These are phyloP conservation scores for Rhizoctonia solani DNA, from an alignment of 1,284 basidiomycete genomes.

Conservation along the genomic window DNA sequence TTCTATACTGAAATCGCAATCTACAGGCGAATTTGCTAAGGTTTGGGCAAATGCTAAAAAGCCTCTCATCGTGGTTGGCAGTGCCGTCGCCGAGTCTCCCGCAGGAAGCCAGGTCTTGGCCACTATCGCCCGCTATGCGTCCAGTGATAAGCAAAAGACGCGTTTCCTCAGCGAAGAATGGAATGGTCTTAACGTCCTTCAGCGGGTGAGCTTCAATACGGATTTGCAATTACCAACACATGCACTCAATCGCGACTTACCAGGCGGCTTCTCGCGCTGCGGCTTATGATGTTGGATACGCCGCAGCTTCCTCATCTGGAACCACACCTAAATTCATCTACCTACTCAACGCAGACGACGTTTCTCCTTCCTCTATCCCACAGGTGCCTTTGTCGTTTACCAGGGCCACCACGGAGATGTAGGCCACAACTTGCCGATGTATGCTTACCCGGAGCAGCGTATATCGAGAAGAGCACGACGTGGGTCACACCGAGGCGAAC, in stretches of 20 bases:
- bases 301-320: slow-evolving; percentile 66
- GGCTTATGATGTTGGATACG: slow-evolving; percentile 94
- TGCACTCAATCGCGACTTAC: slow-evolving; percentile 4
- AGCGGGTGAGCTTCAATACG: slow-evolving; percentile 73
- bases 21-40: slow-evolving; percentile 66
- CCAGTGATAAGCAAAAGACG: slow-evolving; percentile 67
- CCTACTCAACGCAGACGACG: slow-evolving; percentile 94
- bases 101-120: slow-evolving; percentile 84
- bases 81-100: slow-evolving; percentile 82
- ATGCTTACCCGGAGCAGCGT: slow-evolving; percentile 89
- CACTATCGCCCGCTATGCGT: slow-evolving; percentile 78
- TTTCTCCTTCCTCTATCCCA: slow-evolving; percentile 90
- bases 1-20: background rate
- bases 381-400: slow-evolving; percentile 96
- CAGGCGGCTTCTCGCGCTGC: slow-evolving; percentile 89
- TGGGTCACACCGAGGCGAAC: slow-evolving; percentile 97
- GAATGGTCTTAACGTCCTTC: slow-evolving; percentile 94
- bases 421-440: slow-evolving; percentile 98
- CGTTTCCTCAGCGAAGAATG: slow-evolving; percentile 83
- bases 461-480: slow-evolving; percentile 93
- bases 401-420: slow-evolving; percentile 99
- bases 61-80: slow-evolving; percentile 93
- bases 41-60: slow-evolving; percentile 91
- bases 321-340: slow-evolving; percentile 95
- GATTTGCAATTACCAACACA: background rate